These are phyloP conservation scores for Betula pendula DNA, from an alignment of 306 rosid genomes.

Conservation along the genomic window DNA sequence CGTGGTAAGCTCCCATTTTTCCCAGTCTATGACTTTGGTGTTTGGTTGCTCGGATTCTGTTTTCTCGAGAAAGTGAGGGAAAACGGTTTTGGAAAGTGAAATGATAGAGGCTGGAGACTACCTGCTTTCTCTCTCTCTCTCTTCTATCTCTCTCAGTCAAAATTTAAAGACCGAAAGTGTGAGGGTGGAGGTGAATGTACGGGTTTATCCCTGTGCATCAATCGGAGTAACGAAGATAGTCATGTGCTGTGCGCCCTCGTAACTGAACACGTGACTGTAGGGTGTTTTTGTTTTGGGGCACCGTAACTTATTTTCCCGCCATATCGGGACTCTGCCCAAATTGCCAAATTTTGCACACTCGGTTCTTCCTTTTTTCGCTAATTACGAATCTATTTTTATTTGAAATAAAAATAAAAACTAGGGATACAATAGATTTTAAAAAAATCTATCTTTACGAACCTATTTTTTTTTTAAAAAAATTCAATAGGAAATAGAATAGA, in stretches of 20 bases:
- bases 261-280: neutral
- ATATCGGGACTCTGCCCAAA: neutral
- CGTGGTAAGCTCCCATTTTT: constrained; percentile 2
- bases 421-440: no score
- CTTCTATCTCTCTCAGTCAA: neutral
- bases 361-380: neutral
- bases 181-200: neutral
- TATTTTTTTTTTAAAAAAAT: no score
- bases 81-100: constrained; percentile 2
- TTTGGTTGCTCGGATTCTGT: constrained; percentile 21
- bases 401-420: no score
- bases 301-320: constrained; percentile 18
- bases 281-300: neutral
- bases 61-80: constrained; percentile 13
- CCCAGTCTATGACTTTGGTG: neutral
- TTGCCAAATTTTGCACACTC: neutral
- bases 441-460: no score
- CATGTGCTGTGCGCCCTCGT: neutral
- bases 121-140: constrained; percentile 5
- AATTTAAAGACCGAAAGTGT: neutral
- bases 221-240: neutral
- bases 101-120: neutral
- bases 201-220: neutral
- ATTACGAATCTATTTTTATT: neutral
- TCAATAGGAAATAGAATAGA: no score